Evolutionary conservation across 2,329 filamentous ascomycete species (phyloP).

Genomic region (Apiospora malaysiana): DNA sequence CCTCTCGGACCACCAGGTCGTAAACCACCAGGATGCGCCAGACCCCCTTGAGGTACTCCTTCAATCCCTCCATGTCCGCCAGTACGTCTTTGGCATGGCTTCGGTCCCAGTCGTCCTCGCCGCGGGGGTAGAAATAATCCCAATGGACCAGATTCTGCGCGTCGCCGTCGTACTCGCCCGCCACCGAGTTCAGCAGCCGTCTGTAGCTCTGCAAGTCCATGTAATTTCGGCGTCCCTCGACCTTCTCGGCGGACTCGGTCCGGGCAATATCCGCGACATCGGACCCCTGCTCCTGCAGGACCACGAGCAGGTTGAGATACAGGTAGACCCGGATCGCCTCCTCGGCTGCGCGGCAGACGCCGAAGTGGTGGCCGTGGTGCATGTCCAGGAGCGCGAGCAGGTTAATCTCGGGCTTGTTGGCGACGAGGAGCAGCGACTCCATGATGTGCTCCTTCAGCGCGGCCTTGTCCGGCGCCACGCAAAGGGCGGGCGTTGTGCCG

Average conservation of each 20-base stretch:
- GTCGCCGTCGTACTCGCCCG: conserved; percentile 10
- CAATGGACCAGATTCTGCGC: conserved; percentile 11
- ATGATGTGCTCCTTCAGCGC: background rate
- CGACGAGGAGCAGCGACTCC: conserved; percentile 12
- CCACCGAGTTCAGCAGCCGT: background rate
- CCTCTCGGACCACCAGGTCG: background rate
- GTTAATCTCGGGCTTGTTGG: background rate
- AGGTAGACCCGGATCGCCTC: conserved; percentile 11
- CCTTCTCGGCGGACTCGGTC: background rate
- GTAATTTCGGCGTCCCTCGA: background rate
- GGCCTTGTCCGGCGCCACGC: background rate
- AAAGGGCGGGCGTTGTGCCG: background rate
- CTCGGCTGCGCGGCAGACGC: background rate
- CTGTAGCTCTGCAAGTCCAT: background rate
- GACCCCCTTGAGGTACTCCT: conserved; percentile 11
- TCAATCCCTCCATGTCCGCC: background rate
- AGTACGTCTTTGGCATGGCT: background rate
- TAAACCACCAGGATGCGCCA: conserved; percentile 17
- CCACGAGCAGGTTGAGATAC: conserved; percentile 7
- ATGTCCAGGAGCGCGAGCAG: background rate
- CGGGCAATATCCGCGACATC: background rate
- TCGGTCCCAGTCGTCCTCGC: background rate
- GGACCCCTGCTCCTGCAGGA: conserved; percentile 1
- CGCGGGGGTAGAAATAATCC: background rate
- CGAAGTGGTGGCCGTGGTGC: background rate